Evolutionary conservation across 1,284 basidiomycete genomes (phyloP), one percentile per base, ranked within the genome.

Genomic region (Cronartium ribicola): DNA sequence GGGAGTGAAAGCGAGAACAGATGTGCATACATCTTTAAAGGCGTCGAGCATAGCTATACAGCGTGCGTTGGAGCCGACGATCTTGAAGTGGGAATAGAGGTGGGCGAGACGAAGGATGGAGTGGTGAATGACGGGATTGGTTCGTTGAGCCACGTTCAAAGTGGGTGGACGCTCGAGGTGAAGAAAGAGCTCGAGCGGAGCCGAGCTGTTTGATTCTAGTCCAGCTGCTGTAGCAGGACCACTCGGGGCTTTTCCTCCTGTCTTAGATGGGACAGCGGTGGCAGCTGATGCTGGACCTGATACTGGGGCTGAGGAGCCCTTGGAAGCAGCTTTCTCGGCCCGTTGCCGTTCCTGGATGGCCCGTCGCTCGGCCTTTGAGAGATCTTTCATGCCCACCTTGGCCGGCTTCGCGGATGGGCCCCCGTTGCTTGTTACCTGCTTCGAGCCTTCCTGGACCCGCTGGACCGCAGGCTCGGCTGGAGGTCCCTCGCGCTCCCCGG

Each of bases 31-130:
- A 91, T 91, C 41, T 87, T 88, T 83, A 92, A 94, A 91, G 4
- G 89, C 88, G 48, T 86, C 88, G 75, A 94, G 82, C 71, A 90
- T 91, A n/a, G 91, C 90, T 67, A 94, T 91, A 81, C 90, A 92
- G 74, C 91, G 84, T 11, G 92, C 92, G 82, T 94, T 94, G 20
- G 91, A 89, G 20, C 91, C 91, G 59, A 87, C 88, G 77, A 94
- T 90, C 80, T 88, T 89, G 84, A 93, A 93, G 77, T 90, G 88
- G 5, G 89, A 87, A 81, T 92, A 93, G 77, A 90, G 87, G 29
- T 93, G 83, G 17, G 89, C 91, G 36, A 94, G 86, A 68, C 88
- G 85, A 76, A 90, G 82, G 79, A 93, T 87, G 37, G 87, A 85
- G 78, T 90, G 90, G 83, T 96, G 88, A 77, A 95, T 89, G 78